A percentile compares a stretch with the other conserved stretches of the same genome.
These are phyloP conservation scores for Tolypocladium paradoxum DNA, from an alignment of 2,329 filamentous ascomycete species.

Conservation along the genomic window DNA sequence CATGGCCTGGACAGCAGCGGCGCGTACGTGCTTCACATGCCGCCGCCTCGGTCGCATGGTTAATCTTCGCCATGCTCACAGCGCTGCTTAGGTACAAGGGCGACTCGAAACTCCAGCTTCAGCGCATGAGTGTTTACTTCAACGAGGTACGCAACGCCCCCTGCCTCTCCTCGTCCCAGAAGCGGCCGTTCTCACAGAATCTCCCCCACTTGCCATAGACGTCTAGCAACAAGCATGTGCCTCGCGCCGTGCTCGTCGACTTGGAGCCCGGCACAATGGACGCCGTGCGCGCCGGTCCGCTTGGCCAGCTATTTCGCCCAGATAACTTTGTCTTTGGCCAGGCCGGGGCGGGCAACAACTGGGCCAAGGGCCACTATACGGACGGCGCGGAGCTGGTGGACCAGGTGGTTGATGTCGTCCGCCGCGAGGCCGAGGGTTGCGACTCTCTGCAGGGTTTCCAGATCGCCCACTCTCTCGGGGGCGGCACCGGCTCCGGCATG, in stretches of 20 bases:
- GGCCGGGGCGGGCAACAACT: slow-evolving; percentile 99
- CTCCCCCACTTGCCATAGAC: slow-evolving; percentile 44
- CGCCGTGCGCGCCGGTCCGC: slow-evolving; percentile 93
- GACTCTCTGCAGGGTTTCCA: slow-evolving; percentile 99
- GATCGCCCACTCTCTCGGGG: slow-evolving; percentile 99
- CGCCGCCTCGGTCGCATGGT: background rate
- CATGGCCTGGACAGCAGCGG: slow-evolving; percentile 96
- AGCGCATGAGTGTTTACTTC: slow-evolving; percentile 99
- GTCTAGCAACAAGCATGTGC: slow-evolving; percentile 97
- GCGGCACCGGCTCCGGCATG: slow-evolving; percentile 99
- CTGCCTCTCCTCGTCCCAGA: background rate
- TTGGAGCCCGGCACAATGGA: slow-evolving; percentile 99
- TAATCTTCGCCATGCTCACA: background rate
- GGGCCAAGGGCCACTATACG: slow-evolving; percentile 99
- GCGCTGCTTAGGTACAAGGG: slow-evolving; percentile 53
- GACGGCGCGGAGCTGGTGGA: slow-evolving; percentile 99
- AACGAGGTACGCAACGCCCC: slow-evolving; percentile 44
- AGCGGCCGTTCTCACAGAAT: slow-evolving; percentile 10
- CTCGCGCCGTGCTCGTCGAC: slow-evolving; percentile 97
- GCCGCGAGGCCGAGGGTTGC: slow-evolving; percentile 95
- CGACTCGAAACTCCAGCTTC: slow-evolving; percentile 95
- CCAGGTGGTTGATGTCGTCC: slow-evolving; percentile 95
- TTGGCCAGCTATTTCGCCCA: slow-evolving; percentile 97
- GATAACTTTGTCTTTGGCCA: slow-evolving; percentile 99
- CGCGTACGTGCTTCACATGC: slow-evolving; percentile 43